phyloP scores from a whole-genome alignment of 768 basidiomycete species.

The Auriscalpium vulgare region DNA sequence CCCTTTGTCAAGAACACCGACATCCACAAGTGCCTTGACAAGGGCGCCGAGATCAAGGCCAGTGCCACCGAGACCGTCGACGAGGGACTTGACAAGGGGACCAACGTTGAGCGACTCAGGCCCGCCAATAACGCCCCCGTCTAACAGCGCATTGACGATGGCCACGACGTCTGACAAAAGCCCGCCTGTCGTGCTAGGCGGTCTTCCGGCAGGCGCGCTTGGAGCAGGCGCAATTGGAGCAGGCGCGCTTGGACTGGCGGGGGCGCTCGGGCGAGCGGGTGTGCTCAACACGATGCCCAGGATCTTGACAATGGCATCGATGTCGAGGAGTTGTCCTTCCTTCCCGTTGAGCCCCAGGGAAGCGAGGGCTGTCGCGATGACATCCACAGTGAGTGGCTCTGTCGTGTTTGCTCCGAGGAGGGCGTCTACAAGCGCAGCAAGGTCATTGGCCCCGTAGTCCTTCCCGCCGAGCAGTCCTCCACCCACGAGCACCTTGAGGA shows the following conservation, averaged over 20 bases:
- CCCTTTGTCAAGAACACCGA: not conserved
- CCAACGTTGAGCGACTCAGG: not conserved
- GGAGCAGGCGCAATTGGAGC: too few species aligned
- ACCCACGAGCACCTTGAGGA: not conserved
- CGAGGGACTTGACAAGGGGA: not conserved
- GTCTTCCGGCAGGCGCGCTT: too few species aligned
- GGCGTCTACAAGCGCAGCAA: not conserved
- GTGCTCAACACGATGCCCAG: not conserved
- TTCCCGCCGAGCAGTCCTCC: not conserved
- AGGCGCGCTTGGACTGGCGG: too few species aligned
- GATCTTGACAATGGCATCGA: not conserved
- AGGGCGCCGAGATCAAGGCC: not conserved
- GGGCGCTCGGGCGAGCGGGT: not conserved
- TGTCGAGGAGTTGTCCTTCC: not conserved
- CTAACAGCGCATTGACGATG: not conserved
- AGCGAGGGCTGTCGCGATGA: not conserved
- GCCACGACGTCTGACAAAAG: not conserved
- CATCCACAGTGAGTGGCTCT: not conserved
- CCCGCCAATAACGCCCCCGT: not conserved
- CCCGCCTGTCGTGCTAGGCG: not conserved
- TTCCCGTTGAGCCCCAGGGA: not conserved
- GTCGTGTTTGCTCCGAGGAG: not conserved
- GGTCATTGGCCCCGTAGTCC: not conserved
- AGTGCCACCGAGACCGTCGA: not conserved
- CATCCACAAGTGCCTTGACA: not conserved